Evolutionary conservation across 83 land plant species (phyloP), one percentile per base, ranked within the genome.

Genomic region (Picea abies): DNA sequence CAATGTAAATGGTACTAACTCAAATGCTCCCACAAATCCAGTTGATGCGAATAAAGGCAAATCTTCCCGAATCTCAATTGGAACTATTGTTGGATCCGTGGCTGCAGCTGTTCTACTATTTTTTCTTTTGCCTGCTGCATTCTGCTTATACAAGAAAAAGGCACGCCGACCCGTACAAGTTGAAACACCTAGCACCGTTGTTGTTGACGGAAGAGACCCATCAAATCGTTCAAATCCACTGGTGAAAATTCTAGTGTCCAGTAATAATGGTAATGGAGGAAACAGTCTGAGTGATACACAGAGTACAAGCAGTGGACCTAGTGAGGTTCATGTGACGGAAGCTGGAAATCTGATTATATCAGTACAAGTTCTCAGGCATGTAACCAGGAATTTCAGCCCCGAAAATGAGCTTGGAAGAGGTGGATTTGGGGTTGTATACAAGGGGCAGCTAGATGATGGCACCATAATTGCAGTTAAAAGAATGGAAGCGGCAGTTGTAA

Each of bases 401-500:
- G 87, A 89, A 56, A 93, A 90, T 73, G 93, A 89, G 81, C 90
- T 94, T 73, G 97, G 97, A 16, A 91, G 92, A 22, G 97, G 97
- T 41, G 96, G 96, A 4, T 94, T 94, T 82, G 96, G 96, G 9
- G 89, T 83, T 32, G 96, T 93, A 76, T 93, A 94, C 63, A 92
- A 89, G 85, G 96, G 94, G 16, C 87, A 84, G 70, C 61, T 94
- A 61, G 87, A 92, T 71, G 90, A 90, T 89, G 94, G 96, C 8
- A 89, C 94, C 17, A 77, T 75, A 66, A 87, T 94, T 23, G 96
- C 96, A 23, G 96, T 94, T 9, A 94, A 94, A 83, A 90, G 96
- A 67, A 92, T 94, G 94, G 94, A 94, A 75, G 70, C 87, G 63
- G 83, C 86, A 2, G 88, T 80, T 14, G 60, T 87, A 25, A 84